Conservation (phyloP, 2,329 filamentous ascomycete genomes). For the Neofusicoccum umdonicola region DNA sequence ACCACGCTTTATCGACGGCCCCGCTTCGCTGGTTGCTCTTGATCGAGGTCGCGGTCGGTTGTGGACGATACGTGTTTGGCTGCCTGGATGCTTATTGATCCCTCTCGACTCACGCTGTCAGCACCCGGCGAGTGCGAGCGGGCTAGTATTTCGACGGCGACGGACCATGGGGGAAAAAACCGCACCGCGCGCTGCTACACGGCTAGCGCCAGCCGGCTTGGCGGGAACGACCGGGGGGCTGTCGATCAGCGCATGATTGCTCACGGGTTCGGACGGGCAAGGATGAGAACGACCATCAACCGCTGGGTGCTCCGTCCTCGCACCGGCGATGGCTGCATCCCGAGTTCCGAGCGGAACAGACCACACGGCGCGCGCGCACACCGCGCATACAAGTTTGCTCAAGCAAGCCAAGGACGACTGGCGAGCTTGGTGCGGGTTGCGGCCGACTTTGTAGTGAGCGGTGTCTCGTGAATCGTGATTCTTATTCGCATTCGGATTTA, state of each 20-base stretch:
- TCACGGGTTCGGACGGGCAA: not conserved
- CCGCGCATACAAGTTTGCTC: not conserved
- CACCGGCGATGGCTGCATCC: not conserved
- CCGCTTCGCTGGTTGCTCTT: not conserved
- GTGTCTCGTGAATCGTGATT: not conserved
- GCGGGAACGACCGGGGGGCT: not conserved
- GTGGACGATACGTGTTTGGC: too few species aligned
- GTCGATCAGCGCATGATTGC: not conserved
- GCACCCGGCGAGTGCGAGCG: not conserved
- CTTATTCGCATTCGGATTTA: slow-evolving; percentile 2
- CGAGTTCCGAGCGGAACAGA: not conserved
- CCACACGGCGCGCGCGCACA: not conserved
- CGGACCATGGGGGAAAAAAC: not conserved
- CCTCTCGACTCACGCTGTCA: not conserved
- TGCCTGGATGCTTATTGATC: not conserved
- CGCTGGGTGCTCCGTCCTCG: too few species aligned
- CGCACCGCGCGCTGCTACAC: not conserved
- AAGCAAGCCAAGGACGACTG: not conserved
- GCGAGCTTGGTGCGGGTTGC: not conserved
- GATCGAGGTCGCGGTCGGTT: too few species aligned
- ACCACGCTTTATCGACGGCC: not conserved
- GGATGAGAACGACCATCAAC: not conserved
- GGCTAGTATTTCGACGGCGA: not conserved
- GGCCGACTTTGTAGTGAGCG: too few species aligned
- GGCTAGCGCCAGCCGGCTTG: not conserved